A percentile compares a stretch with the other conserved stretches of the same genome.
Conservation (phyloP, 2,329 filamentous ascomycete genomes). For the Furcasterigmium sp. region DNA sequence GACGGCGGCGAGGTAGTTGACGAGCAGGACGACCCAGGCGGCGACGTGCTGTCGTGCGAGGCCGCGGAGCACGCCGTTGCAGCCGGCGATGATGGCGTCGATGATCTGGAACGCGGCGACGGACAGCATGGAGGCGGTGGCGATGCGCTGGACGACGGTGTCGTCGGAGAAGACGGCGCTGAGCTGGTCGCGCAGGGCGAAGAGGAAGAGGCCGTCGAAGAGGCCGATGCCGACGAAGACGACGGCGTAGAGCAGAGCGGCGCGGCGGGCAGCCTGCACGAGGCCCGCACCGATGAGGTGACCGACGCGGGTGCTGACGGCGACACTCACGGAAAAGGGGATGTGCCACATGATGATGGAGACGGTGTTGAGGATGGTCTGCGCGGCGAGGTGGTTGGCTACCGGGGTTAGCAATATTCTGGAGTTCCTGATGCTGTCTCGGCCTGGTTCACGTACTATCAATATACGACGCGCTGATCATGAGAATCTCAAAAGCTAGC, state of each 20-base stretch:
- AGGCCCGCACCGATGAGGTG: slow-evolving; percentile 33
- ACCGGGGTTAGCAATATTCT: no score
- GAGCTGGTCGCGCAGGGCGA: slow-evolving; percentile 22
- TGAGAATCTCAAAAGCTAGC: slow-evolving; percentile 36
- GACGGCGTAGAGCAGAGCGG: slow-evolving; percentile 22
- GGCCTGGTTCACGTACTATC: no score
- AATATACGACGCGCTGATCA: slow-evolving; percentile 38
- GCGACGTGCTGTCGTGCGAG: slow-evolving; percentile 31
- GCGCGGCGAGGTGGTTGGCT: slow-evolving; percentile 34
- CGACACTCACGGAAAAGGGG: slow-evolving; percentile 35
- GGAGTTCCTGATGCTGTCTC: no score
- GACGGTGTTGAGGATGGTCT: slow-evolving; percentile 33
- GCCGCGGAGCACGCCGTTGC: slow-evolving; percentile 31
- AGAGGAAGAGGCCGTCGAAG: slow-evolving; percentile 25
- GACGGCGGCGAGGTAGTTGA: slow-evolving; percentile 32
- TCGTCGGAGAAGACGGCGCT: slow-evolving; percentile 26
- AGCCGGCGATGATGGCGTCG: slow-evolving; percentile 27
- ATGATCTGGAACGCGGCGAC: slow-evolving; percentile 27
- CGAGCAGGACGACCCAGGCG: slow-evolving; percentile 26
- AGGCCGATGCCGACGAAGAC: slow-evolving; percentile 25
- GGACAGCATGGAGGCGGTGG: slow-evolving; percentile 22
- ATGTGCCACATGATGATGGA: slow-evolving; percentile 35
- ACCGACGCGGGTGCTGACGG: slow-evolving; percentile 34
- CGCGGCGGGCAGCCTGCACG: slow-evolving; percentile 23
- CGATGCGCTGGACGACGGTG: slow-evolving; percentile 19